These are phyloP conservation scores for Symbiodinium pilosum DNA, from an alignment of 73 alveolate genomes.

Conservation along the genomic window DNA sequence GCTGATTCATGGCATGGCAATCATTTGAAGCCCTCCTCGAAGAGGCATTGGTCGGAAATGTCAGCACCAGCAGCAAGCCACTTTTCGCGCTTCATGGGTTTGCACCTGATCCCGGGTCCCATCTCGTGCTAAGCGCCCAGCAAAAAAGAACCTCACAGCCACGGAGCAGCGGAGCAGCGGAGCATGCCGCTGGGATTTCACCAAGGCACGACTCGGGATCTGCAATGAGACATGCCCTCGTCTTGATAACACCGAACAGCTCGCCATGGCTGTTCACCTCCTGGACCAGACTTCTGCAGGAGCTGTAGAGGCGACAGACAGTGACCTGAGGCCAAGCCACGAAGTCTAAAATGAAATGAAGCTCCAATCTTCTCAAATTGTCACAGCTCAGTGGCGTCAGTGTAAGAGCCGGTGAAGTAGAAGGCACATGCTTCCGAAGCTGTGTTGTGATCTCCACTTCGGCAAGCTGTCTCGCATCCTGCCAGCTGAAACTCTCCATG, in stretches of 20 bases:
- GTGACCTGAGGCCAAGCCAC: neutral
- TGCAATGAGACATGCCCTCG: neutral
- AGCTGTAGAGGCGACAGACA: slow-evolving; percentile 10
- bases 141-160: neutral
- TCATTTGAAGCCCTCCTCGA: neutral
- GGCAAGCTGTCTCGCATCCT: slow-evolving; percentile 38
- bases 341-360: neutral
- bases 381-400: neutral
- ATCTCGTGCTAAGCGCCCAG: neutral
- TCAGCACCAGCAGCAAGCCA: slow-evolving; percentile 21
- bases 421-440: neutral
- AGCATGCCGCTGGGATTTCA: too few species aligned
- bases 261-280: slow-evolving; percentile 51
- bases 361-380: neutral
- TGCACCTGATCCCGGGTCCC: neutral
- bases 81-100: slow-evolving; percentile 22
- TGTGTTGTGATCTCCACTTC: slow-evolving; percentile 3
- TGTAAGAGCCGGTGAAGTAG: slow-evolving; percentile 29
- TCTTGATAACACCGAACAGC: neutral
- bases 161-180: too few species aligned
- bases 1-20: too few species aligned
- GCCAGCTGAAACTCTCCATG: neutral
- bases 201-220: slow-evolving; percentile 8
- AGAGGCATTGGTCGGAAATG: neutral
- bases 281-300: slow-evolving; percentile 15